Evolutionary conservation across 23 red algal species (phyloP), one percentile per base, ranked within the genome.

Genomic region (Cyanidioschyzon merolae): DNA sequence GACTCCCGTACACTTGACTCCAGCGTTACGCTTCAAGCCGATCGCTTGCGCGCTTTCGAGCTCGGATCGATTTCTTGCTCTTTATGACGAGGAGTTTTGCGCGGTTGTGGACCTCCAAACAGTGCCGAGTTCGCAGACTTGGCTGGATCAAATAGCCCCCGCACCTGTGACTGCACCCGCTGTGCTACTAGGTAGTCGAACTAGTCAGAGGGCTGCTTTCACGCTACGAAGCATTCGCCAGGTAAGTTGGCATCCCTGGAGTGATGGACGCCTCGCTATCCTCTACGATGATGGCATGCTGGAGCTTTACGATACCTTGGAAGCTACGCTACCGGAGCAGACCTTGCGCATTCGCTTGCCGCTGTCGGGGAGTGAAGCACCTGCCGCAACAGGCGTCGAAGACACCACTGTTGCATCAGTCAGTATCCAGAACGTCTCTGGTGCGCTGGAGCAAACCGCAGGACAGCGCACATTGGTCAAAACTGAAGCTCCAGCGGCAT

Each of bases 221-320:
- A 15, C 45, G 21, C 21, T 54, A 21, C 7, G 45, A 54, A 54
- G 12, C 12, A 54, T 54, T 54, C 45, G 45, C 7, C 63, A 71
- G 30, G 63, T 71, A 27, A 25, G 32, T 32, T 71, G 63, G 63
- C 63, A 71, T 71, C 63, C 63, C 2, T 71, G 63, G 63, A 71
- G 63, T 27, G 63, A 71, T 27, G 63, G 63, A 27, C 63, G 30
- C 32, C 32, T 71, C 12, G 63, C 16, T 3, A 35, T 71, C 2
- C 32, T 71, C 12, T 25, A 25, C n/a, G 21, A 25, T 35, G 63
- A 71, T 71, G 63, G 63, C 63, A 27, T 32, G 16, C 63, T 71
- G 63, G n/a, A 71, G 29, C 63, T 71, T 7, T 32, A 32, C 32
- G 63, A 71, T 27, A 27, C 30, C n/a, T 27, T 71, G 16, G 63